phyloP scores from a whole-genome alignment of 78 protist genomes.

The Dictyostelium brefeldianum region DNA sequence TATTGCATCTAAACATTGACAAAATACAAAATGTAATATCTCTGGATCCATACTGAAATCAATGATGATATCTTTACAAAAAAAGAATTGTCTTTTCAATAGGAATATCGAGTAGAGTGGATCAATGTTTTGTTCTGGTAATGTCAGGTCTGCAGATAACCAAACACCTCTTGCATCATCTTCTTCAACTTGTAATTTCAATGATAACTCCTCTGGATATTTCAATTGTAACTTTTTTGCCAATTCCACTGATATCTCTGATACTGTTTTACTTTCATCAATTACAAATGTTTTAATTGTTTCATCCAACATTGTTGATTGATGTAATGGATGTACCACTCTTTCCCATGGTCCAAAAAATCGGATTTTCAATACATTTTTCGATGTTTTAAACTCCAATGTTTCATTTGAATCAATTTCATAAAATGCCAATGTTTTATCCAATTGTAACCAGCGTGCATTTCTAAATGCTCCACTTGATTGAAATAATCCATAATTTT shows the following conservation, averaged over 20 bases:
- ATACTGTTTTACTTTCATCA: constrained; percentile 77
- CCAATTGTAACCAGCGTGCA: constrained; percentile 67
- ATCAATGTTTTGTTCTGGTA: constrained; percentile 78
- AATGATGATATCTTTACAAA: constrained; percentile 46
- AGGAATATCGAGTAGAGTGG: constrained; percentile 63
- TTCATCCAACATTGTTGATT: constrained; percentile 61
- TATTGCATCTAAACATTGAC: constrained; percentile 84
- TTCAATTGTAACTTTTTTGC: constrained; percentile 64
- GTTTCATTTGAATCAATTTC: constrained; percentile 75
- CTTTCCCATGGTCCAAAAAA: constrained; percentile 83
- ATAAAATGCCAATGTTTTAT: constrained; percentile 55
- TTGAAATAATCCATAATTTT: constrained; percentile 80
- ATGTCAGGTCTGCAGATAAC: constrained; percentile 58
- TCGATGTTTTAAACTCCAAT: constrained; percentile 57
- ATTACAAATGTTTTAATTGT: constrained; percentile 80
- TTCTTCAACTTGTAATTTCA: constrained; percentile 26
- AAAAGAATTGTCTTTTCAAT: constrained; percentile 65
- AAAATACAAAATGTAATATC: constrained; percentile 65
- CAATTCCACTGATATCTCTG: constrained; percentile 68
- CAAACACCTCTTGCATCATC: constrained; percentile 65
- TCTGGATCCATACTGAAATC: constrained; percentile 72
- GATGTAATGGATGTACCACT: constrained; percentile 83
- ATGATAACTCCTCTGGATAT: constrained; percentile 76
- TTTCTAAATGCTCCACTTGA: constrained; percentile 50
- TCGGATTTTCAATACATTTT: constrained; percentile 41